Evolutionary conservation across 768 basidiomycete species (phyloP), one percentile per base, ranked within the genome.

Genomic region (Suillus lakei): DNA sequence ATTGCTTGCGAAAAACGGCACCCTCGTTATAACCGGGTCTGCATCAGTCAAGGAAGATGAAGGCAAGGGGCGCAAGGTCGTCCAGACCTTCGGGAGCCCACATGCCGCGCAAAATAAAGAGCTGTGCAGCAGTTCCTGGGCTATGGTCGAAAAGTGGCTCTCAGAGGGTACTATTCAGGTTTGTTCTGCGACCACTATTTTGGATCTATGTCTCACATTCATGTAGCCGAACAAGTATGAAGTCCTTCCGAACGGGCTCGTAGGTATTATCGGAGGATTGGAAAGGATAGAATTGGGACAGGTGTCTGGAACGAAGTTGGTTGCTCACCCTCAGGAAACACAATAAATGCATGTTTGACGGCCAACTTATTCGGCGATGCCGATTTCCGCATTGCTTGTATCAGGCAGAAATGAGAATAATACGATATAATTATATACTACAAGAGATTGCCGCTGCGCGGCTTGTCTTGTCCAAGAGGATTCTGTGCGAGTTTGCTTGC

Each of bases 251-350:
- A 68, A 72, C 21, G 85, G 85, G 2, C 72, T 85, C 1, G 62
- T 68, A 7, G 83, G 78, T 9, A 75, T 85, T 12, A 53, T 64
- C 0, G 74, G 61, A 13, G 83, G 80, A 3, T 66, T 85, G 30
- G 72, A 78, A 51, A 71, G 71, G 64, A 54, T 85, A 69, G 72
- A 71, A 69, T 65, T 67, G 5, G 75, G 79, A 13, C 66, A 80
- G 64, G 74, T 84, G 28, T 83, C 81, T 26, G 84, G 79, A 4
- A 71, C 66, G 23, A 86, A 86, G 69, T 69, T 85, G 18, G 76
- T 85, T 9, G 80, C 66, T 2, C 78, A 72, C 61, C 83, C 83
- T 23, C 78, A 78, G 63, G 80, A 83, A 51, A 80, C 78, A 26
- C 60, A 39, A 55, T 76, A 63, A 65, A 67, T 28, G 38, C 44